Percentiles rank a stretch among this genome's conserved stretches.
Evolutionary conservation across 179 eudicot species (phyloP).

Genomic region (Amaranthus tricolor): DNA sequence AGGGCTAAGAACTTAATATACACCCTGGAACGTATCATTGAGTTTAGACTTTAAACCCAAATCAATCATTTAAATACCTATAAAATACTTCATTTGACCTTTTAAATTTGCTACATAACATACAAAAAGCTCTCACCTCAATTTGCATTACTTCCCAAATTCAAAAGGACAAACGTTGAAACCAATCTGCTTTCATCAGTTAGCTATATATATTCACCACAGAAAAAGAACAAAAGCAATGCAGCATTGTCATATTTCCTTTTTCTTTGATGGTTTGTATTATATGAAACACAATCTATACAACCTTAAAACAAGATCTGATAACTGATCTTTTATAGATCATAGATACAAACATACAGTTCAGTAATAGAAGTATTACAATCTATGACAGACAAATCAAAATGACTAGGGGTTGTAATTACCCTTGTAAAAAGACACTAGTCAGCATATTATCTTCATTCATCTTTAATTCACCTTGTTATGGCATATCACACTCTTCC

Average conservation of each 20-base stretch:
- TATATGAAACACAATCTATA: not conserved
- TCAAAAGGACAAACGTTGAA: not conserved
- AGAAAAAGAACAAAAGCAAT: conserved; percentile 7
- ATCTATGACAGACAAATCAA: conserved; percentile 10
- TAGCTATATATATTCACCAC: not conserved
- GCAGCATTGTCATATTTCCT: conserved; percentile 7
- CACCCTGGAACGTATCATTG: conserved; percentile 1
- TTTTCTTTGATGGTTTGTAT: not conserved
- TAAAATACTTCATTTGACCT: not conserved
- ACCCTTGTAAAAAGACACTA: conserved; percentile 25
- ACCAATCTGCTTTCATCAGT: not conserved
- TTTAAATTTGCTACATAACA: too few relatives aligned
- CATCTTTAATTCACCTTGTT: not conserved
- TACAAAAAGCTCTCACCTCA: too few relatives aligned
- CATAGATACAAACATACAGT: not conserved
- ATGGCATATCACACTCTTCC: conserved; percentile 16
- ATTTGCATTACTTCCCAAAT: too few relatives aligned
- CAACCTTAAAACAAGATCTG: conserved; percentile 15
- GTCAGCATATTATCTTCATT: conserved; percentile 13
- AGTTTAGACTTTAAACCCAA: not conserved
- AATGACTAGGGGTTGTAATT: conserved; percentile 23
- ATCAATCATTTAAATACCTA: conserved; percentile 3
- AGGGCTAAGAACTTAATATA: not conserved
- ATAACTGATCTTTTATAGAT: not conserved
- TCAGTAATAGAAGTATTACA: not conserved